A percentile compares a stretch with the other conserved stretches of the same genome.
Conservation (phyloP, 768 basidiomycete species). For the Mycena latifolia region DNA sequence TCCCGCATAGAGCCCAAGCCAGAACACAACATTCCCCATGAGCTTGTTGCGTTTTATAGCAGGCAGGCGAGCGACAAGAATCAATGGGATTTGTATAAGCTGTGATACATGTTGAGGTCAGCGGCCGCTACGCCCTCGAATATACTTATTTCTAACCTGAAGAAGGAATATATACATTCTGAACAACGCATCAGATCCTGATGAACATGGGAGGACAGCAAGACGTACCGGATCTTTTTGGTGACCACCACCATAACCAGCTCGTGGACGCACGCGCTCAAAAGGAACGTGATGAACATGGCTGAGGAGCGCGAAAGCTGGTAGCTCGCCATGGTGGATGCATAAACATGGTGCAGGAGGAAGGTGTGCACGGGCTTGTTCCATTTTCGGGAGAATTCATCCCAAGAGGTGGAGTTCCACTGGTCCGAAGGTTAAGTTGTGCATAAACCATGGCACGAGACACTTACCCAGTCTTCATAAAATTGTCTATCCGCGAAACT, state of each 20-base stretch:
- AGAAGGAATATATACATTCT: constrained; percentile 90
- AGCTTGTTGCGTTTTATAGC: constrained; percentile 85
- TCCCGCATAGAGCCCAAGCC: constrained; percentile 92
- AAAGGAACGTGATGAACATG: constrained; percentile 92
- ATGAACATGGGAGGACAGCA: background rate
- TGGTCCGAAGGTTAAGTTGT: constrained; percentile 37
- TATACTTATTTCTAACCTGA: constrained; percentile 38
- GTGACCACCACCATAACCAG: constrained; percentile 97
- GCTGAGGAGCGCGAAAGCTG: constrained; percentile 83
- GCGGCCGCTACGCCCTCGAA: background rate
- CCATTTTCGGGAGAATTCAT: constrained; percentile 98
- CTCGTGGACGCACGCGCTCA: constrained; percentile 93
- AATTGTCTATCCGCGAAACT: constrained; percentile 98
- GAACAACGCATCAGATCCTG: background rate
- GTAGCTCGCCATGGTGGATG: constrained; percentile 85
- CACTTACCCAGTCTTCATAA: constrained; percentile 92
- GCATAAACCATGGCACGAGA: background rate
- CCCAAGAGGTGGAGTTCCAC: constrained; percentile 99
- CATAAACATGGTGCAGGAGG: constrained; percentile 95
- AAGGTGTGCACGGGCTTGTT: constrained; percentile 97
- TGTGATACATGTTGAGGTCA: constrained; percentile 38
- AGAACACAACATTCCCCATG: constrained; percentile 90
- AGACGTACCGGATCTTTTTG: constrained; percentile 83
- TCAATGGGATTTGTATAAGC: constrained; percentile 94
- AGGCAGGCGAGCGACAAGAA: constrained; percentile 82